Percentiles rank a stretch among this genome's conserved stretches.
phyloP scores from a whole-genome alignment of 768 basidiomycete genomes.

The Lactarius psammicola region DNA sequence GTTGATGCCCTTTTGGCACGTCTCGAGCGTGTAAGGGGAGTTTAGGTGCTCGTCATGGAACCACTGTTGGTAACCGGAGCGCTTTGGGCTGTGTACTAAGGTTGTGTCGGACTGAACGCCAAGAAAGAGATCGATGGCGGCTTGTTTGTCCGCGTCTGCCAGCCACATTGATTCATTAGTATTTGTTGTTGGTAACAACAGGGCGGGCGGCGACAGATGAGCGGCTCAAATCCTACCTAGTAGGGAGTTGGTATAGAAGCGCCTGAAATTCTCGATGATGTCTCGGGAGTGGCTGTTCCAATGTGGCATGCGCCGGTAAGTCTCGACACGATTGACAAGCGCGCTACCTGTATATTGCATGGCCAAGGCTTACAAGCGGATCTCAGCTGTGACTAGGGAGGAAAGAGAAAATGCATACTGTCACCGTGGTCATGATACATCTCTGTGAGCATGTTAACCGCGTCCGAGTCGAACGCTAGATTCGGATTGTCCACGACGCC shows the following conservation, averaged over 20 bases:
- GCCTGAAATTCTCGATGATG: conserved; percentile 90
- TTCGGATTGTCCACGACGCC: conserved; percentile 85
- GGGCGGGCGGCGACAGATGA: conserved; percentile 12
- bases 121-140: conserved; percentile 96
- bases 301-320: conserved; percentile 91
- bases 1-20: conserved; percentile 60
- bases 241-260: conserved; percentile 93
- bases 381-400: conserved; percentile 2
- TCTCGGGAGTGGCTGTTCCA: conserved; percentile 98
- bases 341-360: conserved; percentile 97
- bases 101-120: conserved; percentile 59
- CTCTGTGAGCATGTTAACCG: conserved; percentile 94
- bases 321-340: conserved; percentile 93
- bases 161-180: background rate
- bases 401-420: conserved; percentile 50
- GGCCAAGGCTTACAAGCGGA: conserved; percentile 64
- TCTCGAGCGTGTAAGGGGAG: conserved; percentile 62
- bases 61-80: conserved; percentile 84
- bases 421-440: conserved; percentile 99
- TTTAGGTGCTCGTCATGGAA: conserved; percentile 69
- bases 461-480: conserved; percentile 89
- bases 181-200: background rate
- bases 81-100: conserved; percentile 47
- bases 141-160: conserved; percentile 93
- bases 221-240: conserved; percentile 54